Evolutionary conservation across 2,329 filamentous ascomycete genomes (phyloP), one percentile per base, ranked within the genome.

Genomic region (Aspergillus costaricaensis): DNA sequence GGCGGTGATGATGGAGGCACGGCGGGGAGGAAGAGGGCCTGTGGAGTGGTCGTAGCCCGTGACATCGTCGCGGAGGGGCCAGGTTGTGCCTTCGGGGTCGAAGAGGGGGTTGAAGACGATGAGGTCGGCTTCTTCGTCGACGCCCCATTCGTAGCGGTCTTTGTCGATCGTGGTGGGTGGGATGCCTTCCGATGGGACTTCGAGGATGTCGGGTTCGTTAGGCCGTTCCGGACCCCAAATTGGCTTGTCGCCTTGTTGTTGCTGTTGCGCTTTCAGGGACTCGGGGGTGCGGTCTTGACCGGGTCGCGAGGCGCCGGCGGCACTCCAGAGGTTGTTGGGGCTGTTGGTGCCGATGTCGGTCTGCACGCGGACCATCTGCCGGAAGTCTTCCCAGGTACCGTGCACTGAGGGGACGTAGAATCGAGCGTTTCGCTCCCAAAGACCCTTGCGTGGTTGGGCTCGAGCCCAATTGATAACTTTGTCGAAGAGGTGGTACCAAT

Each of bases 31-130:
- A 59, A 82, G 81, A 47, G 27, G 27, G 27, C 81, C 81, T 17
- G 83, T 81, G 43, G 83, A 83, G 58, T 83, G 84, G 77, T 95
- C 91, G 75, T 92, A 92, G 6, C 91, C 90, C 0, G 92, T 96
- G 67, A 96, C 91, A 72, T 96, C 90, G 57, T 94, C 89, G 25
- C 84, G 83, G 5, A 94, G 87, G 17, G 89, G 79, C 94, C 94
- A 98, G 0, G 86, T 91, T 0, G 93, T 97, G 62, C 90, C 87
- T 39, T 91, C 88, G 0, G 94, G 93, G 71, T 98, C 90, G 77
- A 94, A 98, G 64, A 98, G 87, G 9, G 94, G 94, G 71, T 93
- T 95, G 62, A 98, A 87, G 0, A 92, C 91, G 71, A 98, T 94
- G 67, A 96, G 85, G 74, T 98, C 94, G 10, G 94, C 92, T 61